Conservation (phyloP, 805 yeast species). For the Candida alai region DNA sequence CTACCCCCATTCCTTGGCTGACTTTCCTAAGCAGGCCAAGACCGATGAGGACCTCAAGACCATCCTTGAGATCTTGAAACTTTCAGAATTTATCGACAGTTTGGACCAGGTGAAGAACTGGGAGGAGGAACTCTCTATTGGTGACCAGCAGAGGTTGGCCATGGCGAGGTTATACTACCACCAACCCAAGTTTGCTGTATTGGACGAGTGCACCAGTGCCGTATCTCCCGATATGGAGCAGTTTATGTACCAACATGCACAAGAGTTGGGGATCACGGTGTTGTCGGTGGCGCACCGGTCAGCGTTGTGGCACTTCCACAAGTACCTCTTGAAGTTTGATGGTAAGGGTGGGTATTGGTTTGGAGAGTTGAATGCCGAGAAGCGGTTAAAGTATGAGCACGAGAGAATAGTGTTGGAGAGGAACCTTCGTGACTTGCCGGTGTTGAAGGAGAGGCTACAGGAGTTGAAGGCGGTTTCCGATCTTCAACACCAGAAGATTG, state of each 20-base stretch:
- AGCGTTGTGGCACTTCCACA: conserved; percentile 89
- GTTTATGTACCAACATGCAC: conserved; percentile 82
- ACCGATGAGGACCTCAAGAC: conserved; percentile 49
- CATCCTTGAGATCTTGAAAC: conserved; percentile 53
- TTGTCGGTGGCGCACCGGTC: conserved; percentile 91
- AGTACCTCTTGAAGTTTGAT: conserved; percentile 75
- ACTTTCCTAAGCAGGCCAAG: conserved; percentile 48
- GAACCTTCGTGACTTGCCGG: conserved; percentile 65
- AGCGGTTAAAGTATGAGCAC: conserved; percentile 71
- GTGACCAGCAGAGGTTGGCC: conserved; percentile 90
- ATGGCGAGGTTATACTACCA: conserved; percentile 92
- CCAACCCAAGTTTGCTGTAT: conserved; percentile 86
- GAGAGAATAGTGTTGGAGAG: conserved; percentile 71
- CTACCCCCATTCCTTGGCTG: conserved; percentile 67
- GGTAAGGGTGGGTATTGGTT: conserved; percentile 71
- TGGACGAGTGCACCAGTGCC: conserved; percentile 95
- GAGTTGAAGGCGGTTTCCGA: conserved; percentile 55
- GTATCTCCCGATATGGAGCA: conserved; percentile 90
- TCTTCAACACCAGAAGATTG: conserved; percentile 37
- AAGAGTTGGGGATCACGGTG: conserved; percentile 71
- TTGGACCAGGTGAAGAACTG: conserved; percentile 73
- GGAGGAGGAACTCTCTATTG: conserved; percentile 84
- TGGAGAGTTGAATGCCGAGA: conserved; percentile 64
- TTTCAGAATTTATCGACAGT: conserved; percentile 57
- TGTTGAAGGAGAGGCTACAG: conserved; percentile 59